Evolutionary conservation across 768 basidiomycete genomes (phyloP).

Genomic region (Leccinum longicurvipes): DNA sequence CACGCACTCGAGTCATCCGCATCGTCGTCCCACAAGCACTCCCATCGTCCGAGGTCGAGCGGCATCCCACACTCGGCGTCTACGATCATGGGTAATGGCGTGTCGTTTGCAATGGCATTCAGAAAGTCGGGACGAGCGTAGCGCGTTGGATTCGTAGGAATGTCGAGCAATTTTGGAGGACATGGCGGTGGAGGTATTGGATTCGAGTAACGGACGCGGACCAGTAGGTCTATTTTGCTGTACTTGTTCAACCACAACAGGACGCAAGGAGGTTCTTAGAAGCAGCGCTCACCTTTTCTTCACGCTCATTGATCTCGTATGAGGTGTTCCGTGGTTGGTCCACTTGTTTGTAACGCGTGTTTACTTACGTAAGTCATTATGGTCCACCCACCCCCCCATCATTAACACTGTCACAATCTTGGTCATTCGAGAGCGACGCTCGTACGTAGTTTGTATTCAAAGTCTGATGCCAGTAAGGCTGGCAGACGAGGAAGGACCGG

Average conservation of each 20-base stretch:
- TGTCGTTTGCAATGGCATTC: conserved; percentile 73
- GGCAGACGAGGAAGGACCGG: not conserved
- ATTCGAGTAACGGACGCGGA: conserved; percentile 91
- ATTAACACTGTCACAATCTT: no score
- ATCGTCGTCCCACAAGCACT: conserved; percentile 79
- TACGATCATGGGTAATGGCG: conserved; percentile 90
- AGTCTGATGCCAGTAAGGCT: not conserved
- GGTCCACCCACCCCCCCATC: no score
- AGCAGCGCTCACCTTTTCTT: conserved; percentile 47
- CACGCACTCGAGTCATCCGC: conserved; percentile 60
- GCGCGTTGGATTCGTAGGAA: conserved; percentile 85
- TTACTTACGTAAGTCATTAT: conserved; percentile 1
- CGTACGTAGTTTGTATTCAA: not conserved
- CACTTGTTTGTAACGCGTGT: no score
- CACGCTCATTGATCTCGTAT: conserved; percentile 41
- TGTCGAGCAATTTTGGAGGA: conserved; percentile 91
- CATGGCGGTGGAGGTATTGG: conserved; percentile 95
- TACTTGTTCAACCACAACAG: not conserved
- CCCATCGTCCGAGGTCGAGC: conserved; percentile 79
- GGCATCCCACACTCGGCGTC: conserved; percentile 98
- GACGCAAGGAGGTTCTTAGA: not conserved
- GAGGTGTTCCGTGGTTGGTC: conserved; percentile 1
- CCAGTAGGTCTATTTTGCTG: conserved; percentile 85
- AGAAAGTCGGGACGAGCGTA: conserved; percentile 87
- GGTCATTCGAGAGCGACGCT: no score